Base-by-base conservation (phyloP, 2,329 filamentous ascomycete species). In the Alternaria metachromatica region DNA sequence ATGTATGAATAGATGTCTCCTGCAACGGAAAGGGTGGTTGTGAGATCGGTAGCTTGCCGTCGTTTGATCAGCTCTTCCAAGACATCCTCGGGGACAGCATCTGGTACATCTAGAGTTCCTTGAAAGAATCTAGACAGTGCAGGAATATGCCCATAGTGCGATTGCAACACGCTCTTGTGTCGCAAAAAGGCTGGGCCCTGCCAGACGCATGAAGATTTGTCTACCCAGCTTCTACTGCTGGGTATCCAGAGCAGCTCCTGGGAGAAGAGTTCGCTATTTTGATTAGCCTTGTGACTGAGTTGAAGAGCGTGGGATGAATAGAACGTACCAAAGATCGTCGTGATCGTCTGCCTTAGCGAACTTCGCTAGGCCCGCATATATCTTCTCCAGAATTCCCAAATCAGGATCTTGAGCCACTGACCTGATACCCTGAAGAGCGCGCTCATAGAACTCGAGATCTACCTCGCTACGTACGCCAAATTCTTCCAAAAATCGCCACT, bases 401-500 rank as follows among this genome's bases (percentile, higher is more conserved):
- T 43, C 18, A 9, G 30, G 18, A 11, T 37, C 25, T 15, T 23
- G 30, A 11, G 20, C 7, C 37, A 13, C 20, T 9, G 18, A 21
- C 13, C 9, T 49, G n/a, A 61, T 53, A 13, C 13, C 11, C 10
- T 59, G 9, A 10, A 63, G 33, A 28, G 60, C 60, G 7, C 10
- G 5, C 23, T 43, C 33, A 56, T 68, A 72, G 41, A 73, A 71
- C 0, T 48, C 12, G 7, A 71, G 20, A 57, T 68, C 58, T 10
- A 60, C 63, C 45, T 55, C 57, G 13, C 37, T 57, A 15, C 28
- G 2, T 1, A 71, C 71, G 8, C 61, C 65, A 20, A 71, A 58
- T 5, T 66, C 50, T 54, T 69, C 62, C 6, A 72, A 60, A 41
- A 72, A 71, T 18, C 44, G 43, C 69, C 69, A 72, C 26, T 28